phyloP scores from a whole-genome alignment of 2,329 filamentous ascomycete genomes.

The Colletotrichum higginsianum region DNA sequence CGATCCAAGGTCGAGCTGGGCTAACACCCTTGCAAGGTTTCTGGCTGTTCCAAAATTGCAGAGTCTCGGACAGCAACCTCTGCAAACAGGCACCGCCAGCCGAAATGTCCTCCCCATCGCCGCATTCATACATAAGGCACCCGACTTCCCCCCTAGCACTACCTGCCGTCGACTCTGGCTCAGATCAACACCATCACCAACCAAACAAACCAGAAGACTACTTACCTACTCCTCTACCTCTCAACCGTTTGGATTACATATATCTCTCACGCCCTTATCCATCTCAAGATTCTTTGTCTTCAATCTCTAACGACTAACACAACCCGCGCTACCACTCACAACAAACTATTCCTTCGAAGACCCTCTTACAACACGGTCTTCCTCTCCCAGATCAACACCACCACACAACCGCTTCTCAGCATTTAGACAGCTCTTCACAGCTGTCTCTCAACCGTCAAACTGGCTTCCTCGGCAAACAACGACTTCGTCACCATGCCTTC shows the following conservation, averaged over 20 bases:
- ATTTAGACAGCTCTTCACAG: conserved; percentile 20
- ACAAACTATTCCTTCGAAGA: conserved; percentile 1
- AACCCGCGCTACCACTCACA: not conserved
- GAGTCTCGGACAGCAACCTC: conserved; percentile 40
- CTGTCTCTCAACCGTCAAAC: conserved; percentile 41
- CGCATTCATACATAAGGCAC: conserved; percentile 44
- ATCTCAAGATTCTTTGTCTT: conserved; percentile 34
- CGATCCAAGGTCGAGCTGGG: conserved; percentile 42
- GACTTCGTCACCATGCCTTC: conserved; percentile 65
- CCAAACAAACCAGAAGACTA: conserved; percentile 27
- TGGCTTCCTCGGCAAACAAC: conserved; percentile 42
- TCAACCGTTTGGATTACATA: conserved; percentile 33
- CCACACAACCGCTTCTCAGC: conserved; percentile 35
- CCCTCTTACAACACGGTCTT: conserved; percentile 20
- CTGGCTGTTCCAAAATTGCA: conserved; percentile 42
- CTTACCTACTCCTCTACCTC: not conserved
- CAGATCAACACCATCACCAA: conserved; percentile 31
- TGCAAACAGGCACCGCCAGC: conserved; percentile 41
- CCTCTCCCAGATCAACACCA: conserved; percentile 38
- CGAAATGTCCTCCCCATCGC: conserved; percentile 34
- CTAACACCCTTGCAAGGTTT: conserved; percentile 41
- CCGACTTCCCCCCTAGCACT: conserved; percentile 36
- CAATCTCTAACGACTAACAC: conserved; percentile 18
- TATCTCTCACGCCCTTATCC: conserved; percentile 14
- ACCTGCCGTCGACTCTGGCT: not conserved